Conservation (phyloP, 2,329 filamentous ascomycete genomes). For the Ceratocystis alfenasii region DNA sequence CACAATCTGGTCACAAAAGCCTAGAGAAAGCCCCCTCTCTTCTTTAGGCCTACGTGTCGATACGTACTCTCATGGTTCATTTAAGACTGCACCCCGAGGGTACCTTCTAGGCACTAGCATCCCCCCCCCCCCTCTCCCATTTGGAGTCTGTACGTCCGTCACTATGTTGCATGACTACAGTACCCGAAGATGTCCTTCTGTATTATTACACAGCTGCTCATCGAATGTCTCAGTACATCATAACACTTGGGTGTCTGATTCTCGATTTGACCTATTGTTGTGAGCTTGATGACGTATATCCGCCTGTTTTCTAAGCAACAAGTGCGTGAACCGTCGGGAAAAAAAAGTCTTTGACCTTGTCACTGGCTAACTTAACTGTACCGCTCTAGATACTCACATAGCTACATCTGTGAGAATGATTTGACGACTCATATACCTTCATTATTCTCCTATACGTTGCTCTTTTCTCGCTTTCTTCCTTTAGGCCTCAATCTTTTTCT, state of each 20-base stretch:
- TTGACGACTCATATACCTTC: constrained; percentile 2
- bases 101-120: background rate
- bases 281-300: constrained; percentile 5
- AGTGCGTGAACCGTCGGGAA: constrained; percentile 1
- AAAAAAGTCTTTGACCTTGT: constrained; percentile 1
- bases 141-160: background rate
- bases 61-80: background rate
- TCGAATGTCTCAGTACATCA: constrained; percentile 4
- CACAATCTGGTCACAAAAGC: background rate
- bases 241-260: background rate
- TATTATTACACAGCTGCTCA: constrained; percentile 7
- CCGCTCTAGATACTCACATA: background rate
- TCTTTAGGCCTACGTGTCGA: background rate
- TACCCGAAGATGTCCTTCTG: background rate
- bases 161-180: constrained; percentile 2
- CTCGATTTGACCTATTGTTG: constrained; percentile 4
- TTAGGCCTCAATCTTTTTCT: background rate
- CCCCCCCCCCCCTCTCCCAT: background rate
- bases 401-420: constrained; percentile 10
- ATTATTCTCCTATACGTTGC: background rate
- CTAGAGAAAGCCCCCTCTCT: background rate
- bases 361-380: constrained; percentile 3
- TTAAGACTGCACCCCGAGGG: background rate
- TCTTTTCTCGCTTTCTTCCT: background rate
- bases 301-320: background rate